Conservation (phyloP, 1,139 yeast species). For the Hyphopichia buzzinii region DNA sequence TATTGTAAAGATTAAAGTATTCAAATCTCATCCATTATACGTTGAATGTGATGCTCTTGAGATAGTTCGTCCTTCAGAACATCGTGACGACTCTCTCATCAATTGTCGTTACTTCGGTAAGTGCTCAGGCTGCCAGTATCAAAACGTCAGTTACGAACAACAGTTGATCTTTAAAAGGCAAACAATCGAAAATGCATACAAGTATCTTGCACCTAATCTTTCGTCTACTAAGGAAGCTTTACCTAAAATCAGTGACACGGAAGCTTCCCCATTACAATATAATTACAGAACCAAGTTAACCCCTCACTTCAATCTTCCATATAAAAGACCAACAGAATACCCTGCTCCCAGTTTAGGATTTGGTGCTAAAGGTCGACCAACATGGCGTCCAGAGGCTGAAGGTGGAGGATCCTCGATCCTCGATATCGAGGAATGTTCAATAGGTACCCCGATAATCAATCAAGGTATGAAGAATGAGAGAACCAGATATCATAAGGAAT, state of each 20-base stretch:
- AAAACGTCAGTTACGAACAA: constrained; percentile 66
- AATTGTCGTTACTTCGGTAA: constrained; percentile 46
- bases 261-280: constrained; percentile 75
- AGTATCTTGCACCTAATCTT: constrained; percentile 61
- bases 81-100: constrained; percentile 51
- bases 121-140: constrained; percentile 89
- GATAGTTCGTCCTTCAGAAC: constrained; percentile 43
- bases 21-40: constrained; percentile 73
- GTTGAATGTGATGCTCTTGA: constrained; percentile 73
- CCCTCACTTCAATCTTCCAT: constrained; percentile 92
- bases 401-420: constrained; percentile 57
- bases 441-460: constrained; percentile 80
- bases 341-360: constrained; percentile 79
- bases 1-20: constrained; percentile 62
- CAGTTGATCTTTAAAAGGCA: constrained; percentile 72
- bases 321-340: constrained; percentile 38
- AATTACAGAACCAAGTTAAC: constrained; percentile 88
- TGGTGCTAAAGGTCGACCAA: constrained; percentile 77
- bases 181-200: constrained; percentile 80
- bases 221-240: constrained; percentile 32
- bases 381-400: constrained; percentile 53
- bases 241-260: constrained; percentile 65
- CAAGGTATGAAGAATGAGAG: constrained; percentile 75
- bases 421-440: constrained; percentile 91
- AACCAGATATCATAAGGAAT: constrained; percentile 45